These are phyloP conservation scores for Citrullus colocynthis DNA, from an alignment of 306 rosid species.

Conservation along the genomic window DNA sequence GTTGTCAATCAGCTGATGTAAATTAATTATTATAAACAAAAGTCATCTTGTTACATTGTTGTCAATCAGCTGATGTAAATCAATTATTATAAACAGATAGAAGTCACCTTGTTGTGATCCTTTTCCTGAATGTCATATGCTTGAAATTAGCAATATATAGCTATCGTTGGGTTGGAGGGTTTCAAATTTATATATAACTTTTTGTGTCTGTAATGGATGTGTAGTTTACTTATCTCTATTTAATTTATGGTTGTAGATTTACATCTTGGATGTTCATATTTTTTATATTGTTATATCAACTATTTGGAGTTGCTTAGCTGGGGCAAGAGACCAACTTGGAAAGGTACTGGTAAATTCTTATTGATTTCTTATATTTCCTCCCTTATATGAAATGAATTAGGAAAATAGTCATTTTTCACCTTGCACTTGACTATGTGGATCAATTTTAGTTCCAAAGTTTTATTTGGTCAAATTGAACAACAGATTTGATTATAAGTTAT, in stretches of 20 bases:
- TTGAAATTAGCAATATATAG: not conserved
- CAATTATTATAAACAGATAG: not conserved
- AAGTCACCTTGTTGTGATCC: not conserved
- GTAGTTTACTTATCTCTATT: not conserved
- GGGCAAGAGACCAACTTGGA: constrained; percentile 89
- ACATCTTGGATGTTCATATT: constrained; percentile 59
- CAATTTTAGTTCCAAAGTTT: not conserved
- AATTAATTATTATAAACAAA: too few species aligned
- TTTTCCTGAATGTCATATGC: not conserved
- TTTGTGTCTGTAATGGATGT: not conserved
- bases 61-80: not conserved
- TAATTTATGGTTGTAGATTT: constrained; percentile 34
- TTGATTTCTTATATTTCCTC: not conserved
- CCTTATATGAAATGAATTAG: not conserved
- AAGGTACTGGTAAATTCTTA: constrained; percentile 38
- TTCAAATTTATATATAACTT: not conserved
- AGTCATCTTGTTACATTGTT: not conserved
- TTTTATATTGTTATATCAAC: constrained; percentile 73
- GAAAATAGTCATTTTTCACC: not conserved
- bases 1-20: not conserved
- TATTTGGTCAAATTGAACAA: too few species aligned
- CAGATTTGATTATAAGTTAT: not conserved
- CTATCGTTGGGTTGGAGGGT: not conserved
- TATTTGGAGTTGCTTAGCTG: constrained; percentile 78
- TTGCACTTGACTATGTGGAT: not conserved